Evolutionary conservation across 768 basidiomycete species (phyloP), one percentile per base, ranked within the genome.

Genomic region (Cantharellus anzutake): DNA sequence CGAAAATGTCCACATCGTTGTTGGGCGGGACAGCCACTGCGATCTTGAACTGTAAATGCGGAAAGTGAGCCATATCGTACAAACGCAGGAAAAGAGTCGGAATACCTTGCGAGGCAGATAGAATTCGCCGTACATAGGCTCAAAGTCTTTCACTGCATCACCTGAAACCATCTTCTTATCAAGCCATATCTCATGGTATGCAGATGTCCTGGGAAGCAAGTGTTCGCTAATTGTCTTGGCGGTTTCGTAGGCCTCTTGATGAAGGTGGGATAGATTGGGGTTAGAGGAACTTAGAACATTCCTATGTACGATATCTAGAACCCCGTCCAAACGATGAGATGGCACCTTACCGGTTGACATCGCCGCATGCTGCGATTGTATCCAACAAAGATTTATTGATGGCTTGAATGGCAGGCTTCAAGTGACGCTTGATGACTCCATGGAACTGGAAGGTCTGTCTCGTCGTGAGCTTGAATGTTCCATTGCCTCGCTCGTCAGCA

Each of bases 371-470:
- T 56, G 94, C 96, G 62, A 99, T 80, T 2, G 96, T 97, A 70
- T 99, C 96, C 61, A 99, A 75, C 65, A 97, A 68, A 34, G 78
- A 82, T 57, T 82, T 77, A 73, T 99, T 99, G 70, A 98, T 98
- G 59, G 82, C 89, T 73, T 96, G 93, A 63, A 99, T 97, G 16
- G 92, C 87, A 39, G 87, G 83, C 73, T 98, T 98, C 70, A 99
- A 72, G 69, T 99, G 91, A 63, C 79, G 79, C 76, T 99, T 99
- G 75, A 99, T 90, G 65, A 99, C 88, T 60, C 96, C 96, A 70
- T 99, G 96, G 78, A 96, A 98, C 72, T 99, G 96, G 84, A 98
- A 99, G 5, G 96, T 99, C 70, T 91, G 82, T 63, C 96, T 78
- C 41, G 96, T 99, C 53, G 96, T 99, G 64, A 99, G 83, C 76